Conservation (phyloP, 2,329 filamentous ascomycete species). For the Claviceps sp. region DNA sequence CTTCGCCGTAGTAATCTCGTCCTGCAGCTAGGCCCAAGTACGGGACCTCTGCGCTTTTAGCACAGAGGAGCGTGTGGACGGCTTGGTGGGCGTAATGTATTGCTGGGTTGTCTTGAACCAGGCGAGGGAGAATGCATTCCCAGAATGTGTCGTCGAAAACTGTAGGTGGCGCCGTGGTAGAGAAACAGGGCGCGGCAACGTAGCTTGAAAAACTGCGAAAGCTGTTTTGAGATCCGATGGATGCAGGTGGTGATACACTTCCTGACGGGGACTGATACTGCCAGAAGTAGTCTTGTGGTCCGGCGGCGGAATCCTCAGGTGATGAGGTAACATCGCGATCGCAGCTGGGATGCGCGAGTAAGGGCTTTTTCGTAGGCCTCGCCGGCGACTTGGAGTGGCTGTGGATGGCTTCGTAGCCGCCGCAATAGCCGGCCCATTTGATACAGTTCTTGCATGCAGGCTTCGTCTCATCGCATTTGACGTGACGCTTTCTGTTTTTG, state of each 20-base stretch:
- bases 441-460: constrained; percentile 21
- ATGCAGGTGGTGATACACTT: constrained; percentile 3
- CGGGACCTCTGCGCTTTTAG: constrained; percentile 9
- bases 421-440: constrained; percentile 22
- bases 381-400: background rate
- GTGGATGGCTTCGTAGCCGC: constrained; percentile 14
- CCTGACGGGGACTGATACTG: constrained; percentile 1
- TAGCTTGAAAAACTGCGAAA: background rate
- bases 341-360: constrained; percentile 2
- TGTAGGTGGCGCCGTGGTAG: background rate
- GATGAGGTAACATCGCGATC: constrained; percentile 3
- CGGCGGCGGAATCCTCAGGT: constrained; percentile 3
- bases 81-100: constrained; percentile 25
- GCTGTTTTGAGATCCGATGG: constrained; percentile 3
- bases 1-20: constrained; percentile 17
- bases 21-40: constrained; percentile 4
- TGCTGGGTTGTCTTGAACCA: constrained; percentile 19
- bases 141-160: constrained; percentile 23
- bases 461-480: constrained; percentile 24
- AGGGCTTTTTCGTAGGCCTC: background rate
- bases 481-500: constrained; percentile 16
- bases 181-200: background rate
- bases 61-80: constrained; percentile 20
- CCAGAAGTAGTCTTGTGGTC: constrained; percentile 1
- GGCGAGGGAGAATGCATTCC: constrained; percentile 20